Evolutionary conservation across 768 basidiomycete genomes (phyloP).

Genomic region (Suillus americanus): DNA sequence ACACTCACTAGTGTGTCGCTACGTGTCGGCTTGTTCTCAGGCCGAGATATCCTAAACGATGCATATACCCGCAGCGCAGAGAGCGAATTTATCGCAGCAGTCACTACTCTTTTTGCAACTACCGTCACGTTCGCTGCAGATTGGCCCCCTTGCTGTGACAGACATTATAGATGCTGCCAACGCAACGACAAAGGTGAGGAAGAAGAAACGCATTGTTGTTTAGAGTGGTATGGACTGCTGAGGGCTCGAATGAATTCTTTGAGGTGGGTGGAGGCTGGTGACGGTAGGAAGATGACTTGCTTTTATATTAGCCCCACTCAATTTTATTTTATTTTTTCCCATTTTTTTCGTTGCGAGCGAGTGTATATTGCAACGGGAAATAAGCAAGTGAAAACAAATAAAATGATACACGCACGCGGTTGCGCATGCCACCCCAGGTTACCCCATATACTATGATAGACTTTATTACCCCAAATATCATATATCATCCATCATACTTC

Average conservation of each 20-base stretch:
- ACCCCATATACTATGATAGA: too few relatives aligned
- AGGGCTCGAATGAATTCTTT: not conserved
- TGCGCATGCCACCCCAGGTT: too few relatives aligned
- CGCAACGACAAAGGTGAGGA: not conserved
- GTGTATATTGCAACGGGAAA: too few relatives aligned
- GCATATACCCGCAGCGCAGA: too few relatives aligned
- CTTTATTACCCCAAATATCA: too few relatives aligned
- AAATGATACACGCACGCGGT: too few relatives aligned
- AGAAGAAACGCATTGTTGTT: not conserved
- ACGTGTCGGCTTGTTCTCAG: not conserved
- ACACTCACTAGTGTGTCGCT: not conserved
- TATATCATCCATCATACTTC: too few relatives aligned
- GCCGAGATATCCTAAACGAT: too few relatives aligned
- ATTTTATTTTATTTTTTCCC: too few relatives aligned
- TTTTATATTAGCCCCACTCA: not conserved
- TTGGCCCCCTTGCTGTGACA: not conserved
- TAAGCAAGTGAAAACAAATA: too few relatives aligned
- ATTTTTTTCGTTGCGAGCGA: too few relatives aligned
- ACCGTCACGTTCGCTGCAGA: not conserved
- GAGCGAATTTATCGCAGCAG: not conserved
- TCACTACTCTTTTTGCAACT: not conserved
- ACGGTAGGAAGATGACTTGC: not conserved
- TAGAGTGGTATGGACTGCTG: not conserved
- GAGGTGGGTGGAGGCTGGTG: not conserved
- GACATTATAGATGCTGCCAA: not conserved